Conservation (phyloP, 371 early-diverging fungal genomes). For the Mucor plumbeus region DNA sequence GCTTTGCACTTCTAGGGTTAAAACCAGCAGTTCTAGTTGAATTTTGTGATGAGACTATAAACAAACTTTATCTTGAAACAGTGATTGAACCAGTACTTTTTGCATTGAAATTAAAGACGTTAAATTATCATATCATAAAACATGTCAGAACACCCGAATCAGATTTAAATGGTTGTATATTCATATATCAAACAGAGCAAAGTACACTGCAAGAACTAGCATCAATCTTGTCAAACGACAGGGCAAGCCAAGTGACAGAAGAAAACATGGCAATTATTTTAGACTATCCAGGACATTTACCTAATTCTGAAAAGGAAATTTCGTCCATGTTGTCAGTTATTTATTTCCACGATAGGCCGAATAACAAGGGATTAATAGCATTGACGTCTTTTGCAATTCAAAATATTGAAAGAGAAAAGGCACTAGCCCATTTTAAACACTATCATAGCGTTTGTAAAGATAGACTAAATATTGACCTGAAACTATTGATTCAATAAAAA, state of each 20-base stretch:
- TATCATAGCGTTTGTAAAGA: constrained; percentile 21
- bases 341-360: constrained; percentile 42
- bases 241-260: constrained; percentile 32
- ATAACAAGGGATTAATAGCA: constrained; percentile 30
- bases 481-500: constrained; percentile 25
- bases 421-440: constrained; percentile 29
- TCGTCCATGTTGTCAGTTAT: constrained; percentile 59
- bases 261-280: constrained; percentile 52
- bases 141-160: constrained; percentile 24
- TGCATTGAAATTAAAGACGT: constrained; percentile 14
- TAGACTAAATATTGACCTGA: constrained; percentile 19
- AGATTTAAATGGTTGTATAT: constrained; percentile 14
- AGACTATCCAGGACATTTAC: constrained; percentile 68
- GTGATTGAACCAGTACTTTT: constrained; percentile 47
- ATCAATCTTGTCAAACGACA: background rate
- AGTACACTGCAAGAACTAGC: background rate
- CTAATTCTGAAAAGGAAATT: constrained; percentile 45
- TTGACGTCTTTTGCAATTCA: constrained; percentile 47
- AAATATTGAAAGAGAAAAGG: constrained; percentile 18
- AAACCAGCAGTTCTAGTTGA: constrained; percentile 66
- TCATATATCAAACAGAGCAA: constrained; percentile 14
- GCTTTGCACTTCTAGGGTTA: constrained; percentile 62
- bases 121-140: constrained; percentile 28
- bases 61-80: constrained; percentile 29
- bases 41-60: constrained; percentile 36